Evolutionary conservation across 805 yeast genomes (phyloP), one percentile per base, ranked within the genome.

Genomic region (Candida quercuum): DNA sequence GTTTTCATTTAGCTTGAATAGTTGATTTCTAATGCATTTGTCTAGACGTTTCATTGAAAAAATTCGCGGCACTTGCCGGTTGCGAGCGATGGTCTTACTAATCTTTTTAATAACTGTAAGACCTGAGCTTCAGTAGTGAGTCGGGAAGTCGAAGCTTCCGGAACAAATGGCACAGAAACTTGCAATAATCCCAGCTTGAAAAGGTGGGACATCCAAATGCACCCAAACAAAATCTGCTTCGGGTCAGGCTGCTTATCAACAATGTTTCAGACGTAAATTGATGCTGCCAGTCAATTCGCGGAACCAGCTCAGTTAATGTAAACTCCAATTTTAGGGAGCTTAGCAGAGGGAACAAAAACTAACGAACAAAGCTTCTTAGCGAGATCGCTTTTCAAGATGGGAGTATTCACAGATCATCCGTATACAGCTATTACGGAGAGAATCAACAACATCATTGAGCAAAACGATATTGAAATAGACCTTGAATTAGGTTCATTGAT

Each of bases 371-470:
- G n/a, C 13, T 13, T 14, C 16, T 7, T 20, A 30, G 12, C 20
- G 10, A 3, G 19, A 25, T 2, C 18, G 21, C n/a, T n/a, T n/a
- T n/a, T n/a, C n/a, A n/a, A n/a, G 4, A 74, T 76, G 82, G 82
- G 77, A 1, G 64, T 76, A 31, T 57, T 74, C 38, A 66, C 66
- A 22, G 84, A 72, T 31, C 85, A 76, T 46, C 81, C 76, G n/a
- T 72, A 73, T 45, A 78, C 91, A 0, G 78, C 86, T 1, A 76
- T 84, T 43, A 81, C 89, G 0, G 76, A 79, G 27, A 74, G 74
- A 38, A 67, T 80, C 47, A 74, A 81, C 48, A 70, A 71, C 44
- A 63, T 78, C 33, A 63, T 69, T 20, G 47, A 54, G 13, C 48
- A 55, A 17, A 48, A 46, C 5, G 56, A 54, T 15, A 39, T 50